Evolutionary conservation across 106 monocot species (phyloP).

Genomic region (Phalaenopsis aphrodite): DNA sequence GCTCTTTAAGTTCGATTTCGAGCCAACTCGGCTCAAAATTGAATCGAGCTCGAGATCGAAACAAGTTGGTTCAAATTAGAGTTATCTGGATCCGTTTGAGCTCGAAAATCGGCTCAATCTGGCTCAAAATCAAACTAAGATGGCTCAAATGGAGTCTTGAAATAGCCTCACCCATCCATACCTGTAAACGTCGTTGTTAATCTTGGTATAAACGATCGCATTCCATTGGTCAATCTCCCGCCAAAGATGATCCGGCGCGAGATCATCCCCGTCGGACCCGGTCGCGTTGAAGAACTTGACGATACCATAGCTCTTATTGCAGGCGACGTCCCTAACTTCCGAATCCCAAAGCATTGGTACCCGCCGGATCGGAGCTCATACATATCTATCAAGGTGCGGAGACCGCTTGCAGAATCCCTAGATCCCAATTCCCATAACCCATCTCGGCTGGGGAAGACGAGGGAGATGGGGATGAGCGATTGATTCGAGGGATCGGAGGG

Average conservation of each 20-base stretch:
- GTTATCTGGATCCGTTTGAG: too few species aligned
- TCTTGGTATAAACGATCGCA: conserved; percentile 48
- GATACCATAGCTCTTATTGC: conserved; percentile 88
- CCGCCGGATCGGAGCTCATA: conserved; percentile 50
- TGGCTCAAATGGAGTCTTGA: too few species aligned
- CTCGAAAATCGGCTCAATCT: too few species aligned
- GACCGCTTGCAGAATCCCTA: conserved; percentile 26
- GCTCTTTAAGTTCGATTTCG: too few species aligned
- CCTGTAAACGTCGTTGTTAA: conserved; percentile 88
- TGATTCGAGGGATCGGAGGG: conserved; percentile 46
- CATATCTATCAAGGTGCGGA: conserved; percentile 59
- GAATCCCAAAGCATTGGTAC: conserved; percentile 92
- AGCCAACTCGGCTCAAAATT: too few species aligned
- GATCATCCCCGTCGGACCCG: conserved; percentile 18
- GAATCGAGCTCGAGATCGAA: too few species aligned
- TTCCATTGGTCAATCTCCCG: conserved; percentile 64
- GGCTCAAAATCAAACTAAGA: too few species aligned
- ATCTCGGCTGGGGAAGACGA: conserved; percentile 55
- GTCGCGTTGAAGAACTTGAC: conserved; percentile 51
- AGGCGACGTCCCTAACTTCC: conserved; percentile 51
- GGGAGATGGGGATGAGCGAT: conserved; percentile 27
- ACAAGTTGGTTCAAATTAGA: too few species aligned
- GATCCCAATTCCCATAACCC: conserved; percentile 62
- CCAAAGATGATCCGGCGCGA: conserved; percentile 35
- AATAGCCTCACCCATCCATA: background rate